These are phyloP conservation scores for Drechmeria coniospora DNA, from an alignment of 2,329 filamentous ascomycete species.

Conservation along the genomic window DNA sequence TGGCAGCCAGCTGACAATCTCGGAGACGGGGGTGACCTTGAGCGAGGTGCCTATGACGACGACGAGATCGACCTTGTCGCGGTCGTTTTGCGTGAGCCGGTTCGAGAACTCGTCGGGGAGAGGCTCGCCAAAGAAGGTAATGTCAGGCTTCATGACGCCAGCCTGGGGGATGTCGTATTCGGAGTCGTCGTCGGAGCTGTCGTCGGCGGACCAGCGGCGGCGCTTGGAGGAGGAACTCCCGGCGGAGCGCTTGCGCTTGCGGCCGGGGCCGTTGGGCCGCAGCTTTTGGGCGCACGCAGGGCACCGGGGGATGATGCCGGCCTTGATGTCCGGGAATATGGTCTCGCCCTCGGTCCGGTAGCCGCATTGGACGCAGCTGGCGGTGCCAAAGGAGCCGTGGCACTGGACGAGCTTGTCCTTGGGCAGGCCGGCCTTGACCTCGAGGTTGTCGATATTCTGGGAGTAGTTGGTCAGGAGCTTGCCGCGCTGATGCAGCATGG, in stretches of 20 bases:
- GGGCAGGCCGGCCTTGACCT: conserved; percentile 69
- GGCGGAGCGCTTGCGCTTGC: conserved; percentile 25
- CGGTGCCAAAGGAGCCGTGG: conserved; percentile 89
- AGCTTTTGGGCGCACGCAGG: conserved; percentile 48
- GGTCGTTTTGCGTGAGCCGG: conserved; percentile 69
- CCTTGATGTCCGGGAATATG: conserved; percentile 67
- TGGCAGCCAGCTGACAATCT: conserved; percentile 71
- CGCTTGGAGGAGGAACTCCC: conserved; percentile 22
- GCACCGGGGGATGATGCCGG: conserved; percentile 64
- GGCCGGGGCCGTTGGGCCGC: conserved; percentile 10
- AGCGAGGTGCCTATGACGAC: conserved; percentile 93
- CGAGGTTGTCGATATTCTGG: conserved; percentile 96
- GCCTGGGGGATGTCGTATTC: conserved; percentile 43
- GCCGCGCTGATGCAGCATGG: conserved; percentile 68
- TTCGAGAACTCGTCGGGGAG: conserved; percentile 72
- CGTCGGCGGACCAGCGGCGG: conserved; percentile 21
- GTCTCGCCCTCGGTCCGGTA: conserved; percentile 57
- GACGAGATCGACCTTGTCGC: conserved; percentile 68
- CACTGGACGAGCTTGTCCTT: conserved; percentile 82
- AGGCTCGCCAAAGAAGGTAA: conserved; percentile 91
- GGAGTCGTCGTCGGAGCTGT: conserved; percentile 22
- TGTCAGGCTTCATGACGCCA: conserved; percentile 91
- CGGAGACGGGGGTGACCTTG: conserved; percentile 88
- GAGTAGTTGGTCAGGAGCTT: conserved; percentile 96
- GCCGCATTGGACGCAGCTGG: conserved; percentile 72